Evolutionary conservation across 257 asterid species (phyloP), one percentile per base, ranked within the genome.

Genomic region (Solanum peruvianum): DNA sequence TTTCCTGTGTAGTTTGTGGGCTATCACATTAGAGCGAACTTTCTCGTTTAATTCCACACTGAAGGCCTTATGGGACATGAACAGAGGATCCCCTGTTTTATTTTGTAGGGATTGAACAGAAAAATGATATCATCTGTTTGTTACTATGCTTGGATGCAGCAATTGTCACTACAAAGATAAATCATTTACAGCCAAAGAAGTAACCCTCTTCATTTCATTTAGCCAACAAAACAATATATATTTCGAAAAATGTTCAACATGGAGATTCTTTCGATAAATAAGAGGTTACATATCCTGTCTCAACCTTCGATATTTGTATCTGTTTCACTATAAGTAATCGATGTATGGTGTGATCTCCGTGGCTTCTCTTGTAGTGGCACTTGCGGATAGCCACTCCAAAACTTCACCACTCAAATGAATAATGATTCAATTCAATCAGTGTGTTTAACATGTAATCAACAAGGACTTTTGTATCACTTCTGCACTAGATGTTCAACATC

Each of bases 401-500:
- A 25, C 25, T 45, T 16, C 29, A 80, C 83, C 62, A 25, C 29
- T 47, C 44, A 80, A 77, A 47, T 80, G 69, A 80, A 80, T n/a
- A 75, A 39, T n/a, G 49, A 27, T 16, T 56, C 64, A 16, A 47
- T 27, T 80, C 69, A 29, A 47, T 80, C 67, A 80, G 85, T 31
- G 29, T 80, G 27, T 44, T 21, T 56, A 56, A 56, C 0, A 56
- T 56, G 64, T 56, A 56, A 56, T 56, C 64, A 56, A 1, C 64
- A 56, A 1, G 25, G 64, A 20, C 64, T 20, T 56, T 0, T 37
- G 52, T 6, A 0, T 73, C 82, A 73, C 69, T 93, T 94, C 93
- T 92, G 94, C 90, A 96, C 93, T 85, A 96, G 91, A 88, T 87
- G 95, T 83, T 94, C 97, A 42, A 85, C 95, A 70, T 96, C 98